Percentiles rank a stretch among this genome's conserved stretches.
phyloP scores from a whole-genome alignment of 441 rosid species.

The Hura crepitans region DNA sequence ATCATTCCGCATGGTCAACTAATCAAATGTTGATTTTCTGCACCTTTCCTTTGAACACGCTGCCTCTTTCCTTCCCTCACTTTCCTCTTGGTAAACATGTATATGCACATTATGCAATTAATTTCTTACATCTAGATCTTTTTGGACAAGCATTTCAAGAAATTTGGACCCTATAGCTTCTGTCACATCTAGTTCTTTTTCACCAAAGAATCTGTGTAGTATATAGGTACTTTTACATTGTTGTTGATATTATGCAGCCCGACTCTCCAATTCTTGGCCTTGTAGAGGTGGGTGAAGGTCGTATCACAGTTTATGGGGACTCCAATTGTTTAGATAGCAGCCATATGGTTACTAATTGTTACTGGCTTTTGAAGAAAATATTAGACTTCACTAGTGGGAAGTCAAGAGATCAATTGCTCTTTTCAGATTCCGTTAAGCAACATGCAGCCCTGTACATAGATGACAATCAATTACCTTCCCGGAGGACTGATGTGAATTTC shows the following conservation, averaged over 20 bases:
- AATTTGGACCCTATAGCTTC: neutral
- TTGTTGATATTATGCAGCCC: constrained; percentile 39
- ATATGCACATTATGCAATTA: neutral
- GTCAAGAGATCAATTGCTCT: constrained; percentile 71
- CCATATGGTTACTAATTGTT: constrained; percentile 98
- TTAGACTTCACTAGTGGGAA: constrained; percentile 74
- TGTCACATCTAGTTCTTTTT: neutral
- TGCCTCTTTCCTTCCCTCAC: neutral
- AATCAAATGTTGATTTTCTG: neutral
- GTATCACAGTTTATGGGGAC: constrained; percentile 86
- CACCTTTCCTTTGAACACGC: neutral
- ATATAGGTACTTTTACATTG: neutral
- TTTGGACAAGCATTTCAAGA: neutral
- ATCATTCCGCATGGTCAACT: neutral
- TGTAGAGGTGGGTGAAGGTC: constrained; percentile 66
- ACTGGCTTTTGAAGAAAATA: constrained; percentile 82
- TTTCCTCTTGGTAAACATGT: neutral
- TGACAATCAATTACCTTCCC: constrained; percentile 70
- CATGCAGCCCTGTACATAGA: constrained; percentile 49
- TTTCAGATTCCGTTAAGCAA: constrained; percentile 53
- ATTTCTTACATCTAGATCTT: neutral
- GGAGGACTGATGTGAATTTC: constrained; percentile 90
- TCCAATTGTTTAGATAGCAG: constrained; percentile 97
- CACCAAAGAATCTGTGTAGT: constrained; percentile 2
- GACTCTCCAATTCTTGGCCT: constrained; percentile 94